Evolutionary conservation across 805 yeast species (phyloP), one percentile per base, ranked within the genome.

Genomic region (Yarrowia sp.): DNA sequence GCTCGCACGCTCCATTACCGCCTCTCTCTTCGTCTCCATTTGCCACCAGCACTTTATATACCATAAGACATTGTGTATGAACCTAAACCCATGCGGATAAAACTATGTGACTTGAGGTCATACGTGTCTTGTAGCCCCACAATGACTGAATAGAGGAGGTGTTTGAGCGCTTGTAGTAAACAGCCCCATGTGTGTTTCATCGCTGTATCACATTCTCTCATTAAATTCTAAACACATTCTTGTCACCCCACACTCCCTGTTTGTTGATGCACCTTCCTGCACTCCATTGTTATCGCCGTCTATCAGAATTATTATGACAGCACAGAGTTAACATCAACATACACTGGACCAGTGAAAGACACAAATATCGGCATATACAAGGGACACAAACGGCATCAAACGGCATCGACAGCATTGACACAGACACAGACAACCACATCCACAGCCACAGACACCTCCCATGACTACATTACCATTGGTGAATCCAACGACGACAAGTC

Each of bases 261-360:
- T 30, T 30, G 53, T 9, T 30, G 30, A 52, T 38, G 58, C 58
- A 52, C 42, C 34, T 38, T 52, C 58, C 58, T 52, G 58, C 58
- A 52, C 58, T 14, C 58, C 58, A 52, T 19, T 38, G 43, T 52
- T 52, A 52, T 52, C 58, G 20, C 40, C 58, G 38, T 24, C 58
- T 52, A 52, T 52, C 58, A 52, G 56, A 50, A 34, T 36, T 33
- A 33, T 33, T 50, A 12, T 19, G 56, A 50, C 56, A 50, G 7
- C 56, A 49, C 55, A 55, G 15, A 19, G 13, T 39, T 24, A 36
- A 40, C 46, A 40, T n/a, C 36, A 55, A n/a, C 40, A 15, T 20
- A 33, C 30, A 40, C 42, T 10, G 20, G n/a, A 47, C 9, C 9
- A 20, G 7, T 38, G 33, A 53, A 4, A 7, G 34, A 13, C 13